These are phyloP conservation scores for Fabrea salina DNA, from an alignment of 169 alveolate genomes.

Conservation along the genomic window DNA sequence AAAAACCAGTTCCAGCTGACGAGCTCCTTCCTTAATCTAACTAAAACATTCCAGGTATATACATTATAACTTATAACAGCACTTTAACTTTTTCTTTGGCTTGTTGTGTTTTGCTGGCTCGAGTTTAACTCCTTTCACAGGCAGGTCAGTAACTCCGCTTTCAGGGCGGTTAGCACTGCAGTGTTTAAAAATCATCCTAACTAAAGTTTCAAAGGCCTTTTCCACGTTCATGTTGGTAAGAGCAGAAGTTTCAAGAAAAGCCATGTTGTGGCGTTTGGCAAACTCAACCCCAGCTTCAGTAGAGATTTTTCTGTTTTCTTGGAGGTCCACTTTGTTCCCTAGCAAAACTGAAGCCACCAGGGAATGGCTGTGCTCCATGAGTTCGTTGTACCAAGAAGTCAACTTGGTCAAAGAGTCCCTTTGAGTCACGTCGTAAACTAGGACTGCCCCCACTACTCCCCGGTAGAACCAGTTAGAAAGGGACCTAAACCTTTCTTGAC, in stretches of 20 bases:
- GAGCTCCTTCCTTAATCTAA: not conserved
- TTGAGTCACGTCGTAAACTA: conserved; percentile 93
- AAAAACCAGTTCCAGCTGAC: conserved; percentile 27
- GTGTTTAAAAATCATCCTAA: no score
- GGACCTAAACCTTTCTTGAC: conserved; percentile 91
- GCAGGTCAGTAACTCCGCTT: no score
- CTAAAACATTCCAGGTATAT: no score
- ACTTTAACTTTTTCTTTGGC: no score
- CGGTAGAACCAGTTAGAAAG: conserved; percentile 88
- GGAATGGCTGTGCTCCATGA: no score
- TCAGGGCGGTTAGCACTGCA: no score
- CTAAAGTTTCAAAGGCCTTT: conserved; percentile 19
- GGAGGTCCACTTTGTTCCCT: no score
- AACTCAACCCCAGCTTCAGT: conserved; percentile 77
- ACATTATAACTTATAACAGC: no score
- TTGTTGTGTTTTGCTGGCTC: no score
- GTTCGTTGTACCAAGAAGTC: no score
- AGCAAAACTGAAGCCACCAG: no score
- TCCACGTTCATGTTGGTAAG: not conserved
- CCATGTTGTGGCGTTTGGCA: not conserved
- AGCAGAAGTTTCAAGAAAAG: conserved; percentile 10
- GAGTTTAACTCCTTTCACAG: no score
- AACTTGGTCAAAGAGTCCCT: conserved; percentile 66
- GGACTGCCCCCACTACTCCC: conserved; percentile 94
- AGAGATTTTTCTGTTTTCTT: conserved; percentile 91